Evolutionary conservation across 2,329 filamentous ascomycete genomes (phyloP), one percentile per base, ranked within the genome.

Genomic region (Tolypocladium cylindrosporum): DNA sequence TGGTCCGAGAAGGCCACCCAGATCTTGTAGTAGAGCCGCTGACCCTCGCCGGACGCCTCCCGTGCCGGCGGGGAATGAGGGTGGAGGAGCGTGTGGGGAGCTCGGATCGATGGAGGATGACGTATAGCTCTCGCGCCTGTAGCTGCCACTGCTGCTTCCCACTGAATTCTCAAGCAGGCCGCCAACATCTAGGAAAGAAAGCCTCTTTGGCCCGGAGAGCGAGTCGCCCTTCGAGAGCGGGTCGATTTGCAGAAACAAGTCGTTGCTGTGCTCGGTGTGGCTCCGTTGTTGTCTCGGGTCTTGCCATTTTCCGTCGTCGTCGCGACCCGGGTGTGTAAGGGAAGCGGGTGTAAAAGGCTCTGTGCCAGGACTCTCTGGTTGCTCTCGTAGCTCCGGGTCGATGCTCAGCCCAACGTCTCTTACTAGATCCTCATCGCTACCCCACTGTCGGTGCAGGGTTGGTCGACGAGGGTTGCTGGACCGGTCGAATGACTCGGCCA

Each of bases 371-470:
- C 63, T 63, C 24, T 66, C 64, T 2, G 67, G 69, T 2, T 62
- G 65, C 13, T 76, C 73, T 39, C 79, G 77, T 21, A 86, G 68
- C 57, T 80, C 76, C 1, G 77, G 77, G 43, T 81, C 76, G 4
- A 85, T 79, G 14, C 88, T 83, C 43, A 93, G 83, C 9, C 93
- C 92, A 4, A 96, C 67, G 60, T 87, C 89, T 55, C 88, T 80
- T 5, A 95, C 91, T 1, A 97, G 81, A 68, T 97, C 91, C 67
- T 95, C 91, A 65, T 97, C 93, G 64, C 91, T 96, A 50, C 90
- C 91, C 86, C 89, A 93, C 58, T 89, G 84, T 55, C 83, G 82
- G 60, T 86, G 74, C 51, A 87, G 61, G 13, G 79, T 78, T 62
- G 76, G 80, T 61, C 79, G 75, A 61, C 71, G 75, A 21, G 72